Evolutionary conservation across 345 rosid species (phyloP), one percentile per base, ranked within the genome.

Genomic region (Gossypium anomalum): DNA sequence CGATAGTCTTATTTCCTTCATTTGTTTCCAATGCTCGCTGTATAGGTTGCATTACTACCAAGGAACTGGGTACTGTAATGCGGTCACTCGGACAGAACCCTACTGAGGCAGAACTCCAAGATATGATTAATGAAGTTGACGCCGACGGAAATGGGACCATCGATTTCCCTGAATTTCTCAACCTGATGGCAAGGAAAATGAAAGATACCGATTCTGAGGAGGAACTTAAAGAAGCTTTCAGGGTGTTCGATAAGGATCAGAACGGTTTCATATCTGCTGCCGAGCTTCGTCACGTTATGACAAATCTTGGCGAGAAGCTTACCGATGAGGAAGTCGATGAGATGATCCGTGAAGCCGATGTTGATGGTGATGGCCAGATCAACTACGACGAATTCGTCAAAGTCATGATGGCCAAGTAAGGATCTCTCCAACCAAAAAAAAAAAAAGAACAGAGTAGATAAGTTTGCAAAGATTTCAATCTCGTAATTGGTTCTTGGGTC

Each of bases 361-460:
- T 75, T 38, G 77, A 75, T 51, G 77, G 77, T 53, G 77, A 75
- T 2, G 77, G 77, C 19, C 77, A 75, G 71, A 75, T 75, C 23
- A 75, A 75, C 71, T 75, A 75, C 7, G 77, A 75, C 23, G 77
- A 75, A 62, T 75, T 75, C 0, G 77, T 75, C 64, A 75, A 75
- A 65, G 77, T 75, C 51, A 75, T 75, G 77, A 75, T 75, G 77
- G 77, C 77, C 41, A 75, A 75, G 63, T 75, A 65, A 75, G 71
- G 77, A 63, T 44, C 13, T 53, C 22, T 45, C 47, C 71, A 53
- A 49, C 63, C 43, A 43, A 15, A 15, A 15, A 52, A 34, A 62
- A 55, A n/a, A 13, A 56, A 27, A 27, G 67, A 19, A 63, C 67
- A 72, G 76, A 43, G 77, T 60, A 63, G 77, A 75, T 75, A 75